A percentile compares a stretch with the other conserved stretches of the same genome.
Evolutionary conservation across 164 flowering plant species (phyloP).

Genomic region (Paratinospora sagittata): DNA sequence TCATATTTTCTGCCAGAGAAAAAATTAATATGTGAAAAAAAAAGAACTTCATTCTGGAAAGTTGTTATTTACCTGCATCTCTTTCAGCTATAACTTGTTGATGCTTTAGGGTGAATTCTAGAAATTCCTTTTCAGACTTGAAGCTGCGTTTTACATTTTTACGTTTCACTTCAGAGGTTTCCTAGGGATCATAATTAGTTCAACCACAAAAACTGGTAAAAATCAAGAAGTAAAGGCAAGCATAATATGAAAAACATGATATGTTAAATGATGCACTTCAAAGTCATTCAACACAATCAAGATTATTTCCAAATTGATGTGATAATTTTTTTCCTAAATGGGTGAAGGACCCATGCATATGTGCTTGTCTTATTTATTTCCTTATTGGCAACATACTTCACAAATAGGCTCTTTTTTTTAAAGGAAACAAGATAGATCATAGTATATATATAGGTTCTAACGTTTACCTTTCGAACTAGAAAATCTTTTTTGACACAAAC

Average conservation of each 20-base stretch:
- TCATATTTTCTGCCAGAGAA: too few relatives aligned
- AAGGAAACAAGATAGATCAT: too few relatives aligned
- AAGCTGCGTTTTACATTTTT: conserved; percentile 60
- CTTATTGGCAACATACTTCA: too few relatives aligned
- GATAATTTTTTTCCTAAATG: too few relatives aligned
- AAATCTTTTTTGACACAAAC: too few relatives aligned
- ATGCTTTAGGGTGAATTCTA: conserved; percentile 82
- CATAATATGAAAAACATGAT: background rate
- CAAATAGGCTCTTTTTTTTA: too few relatives aligned
- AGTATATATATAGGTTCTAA: too few relatives aligned
- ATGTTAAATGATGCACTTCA: background rate
- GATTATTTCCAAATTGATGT: too few relatives aligned
- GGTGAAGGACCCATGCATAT: too few relatives aligned
- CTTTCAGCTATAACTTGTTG: conserved; percentile 88
- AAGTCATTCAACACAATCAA: background rate
- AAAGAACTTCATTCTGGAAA: background rate
- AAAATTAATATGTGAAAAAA: background rate
- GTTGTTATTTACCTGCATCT: conserved; percentile 60
- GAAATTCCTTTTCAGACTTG: conserved; percentile 74
- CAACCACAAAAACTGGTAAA: background rate
- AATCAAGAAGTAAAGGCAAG: background rate
- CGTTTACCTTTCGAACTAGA: too few relatives aligned
- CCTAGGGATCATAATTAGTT: conserved; percentile 36
- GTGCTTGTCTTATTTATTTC: too few relatives aligned
- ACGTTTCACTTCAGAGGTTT: conserved; percentile 60